phyloP scores from a whole-genome alignment of 2,329 filamentous ascomycete species.

The Orbilia blumenaviensis region DNA sequence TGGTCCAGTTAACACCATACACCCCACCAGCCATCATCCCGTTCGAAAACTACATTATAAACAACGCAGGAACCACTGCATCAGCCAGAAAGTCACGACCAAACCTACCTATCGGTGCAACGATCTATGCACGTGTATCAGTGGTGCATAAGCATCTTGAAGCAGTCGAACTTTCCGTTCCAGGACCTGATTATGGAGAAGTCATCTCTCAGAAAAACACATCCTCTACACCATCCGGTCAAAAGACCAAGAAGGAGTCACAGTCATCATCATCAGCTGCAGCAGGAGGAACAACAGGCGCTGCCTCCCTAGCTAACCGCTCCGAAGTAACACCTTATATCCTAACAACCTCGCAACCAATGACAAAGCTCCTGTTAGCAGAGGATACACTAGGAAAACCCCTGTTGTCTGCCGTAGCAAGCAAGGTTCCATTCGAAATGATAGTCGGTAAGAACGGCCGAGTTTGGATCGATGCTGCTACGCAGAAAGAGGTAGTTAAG shows the following conservation, averaged over 20 bases:
- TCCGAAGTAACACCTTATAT: constrained; percentile 46
- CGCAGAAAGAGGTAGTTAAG: constrained; percentile 31
- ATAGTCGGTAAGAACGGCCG: constrained; percentile 48
- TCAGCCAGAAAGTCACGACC: constrained; percentile 39
- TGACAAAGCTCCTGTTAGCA: constrained; percentile 34
- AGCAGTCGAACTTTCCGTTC: constrained; percentile 43
- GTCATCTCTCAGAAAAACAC: constrained; percentile 45
- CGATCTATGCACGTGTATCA: constrained; percentile 40
- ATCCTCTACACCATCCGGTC: background rate
- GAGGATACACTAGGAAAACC: constrained; percentile 32
- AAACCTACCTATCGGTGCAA: constrained; percentile 40
- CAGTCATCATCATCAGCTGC: background rate
- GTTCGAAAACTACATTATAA: constrained; percentile 46
- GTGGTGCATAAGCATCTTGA: constrained; percentile 48
- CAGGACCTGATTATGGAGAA: constrained; percentile 38
- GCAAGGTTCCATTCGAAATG: constrained; percentile 44
- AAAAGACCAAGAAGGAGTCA: background rate
- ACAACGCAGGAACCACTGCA: constrained; percentile 47
- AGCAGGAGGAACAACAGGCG: background rate
- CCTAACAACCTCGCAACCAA: constrained; percentile 33
- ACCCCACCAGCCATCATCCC: constrained; percentile 44
- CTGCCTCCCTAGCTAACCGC: constrained; percentile 18
- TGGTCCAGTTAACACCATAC: constrained; percentile 46
- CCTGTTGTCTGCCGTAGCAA: constrained; percentile 15
- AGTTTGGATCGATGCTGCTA: constrained; percentile 43